Evolutionary conservation across 495 filamentous ascomycete genomes (phyloP), one percentile per base, ranked within the genome.

Genomic region (Neurospora sp.): DNA sequence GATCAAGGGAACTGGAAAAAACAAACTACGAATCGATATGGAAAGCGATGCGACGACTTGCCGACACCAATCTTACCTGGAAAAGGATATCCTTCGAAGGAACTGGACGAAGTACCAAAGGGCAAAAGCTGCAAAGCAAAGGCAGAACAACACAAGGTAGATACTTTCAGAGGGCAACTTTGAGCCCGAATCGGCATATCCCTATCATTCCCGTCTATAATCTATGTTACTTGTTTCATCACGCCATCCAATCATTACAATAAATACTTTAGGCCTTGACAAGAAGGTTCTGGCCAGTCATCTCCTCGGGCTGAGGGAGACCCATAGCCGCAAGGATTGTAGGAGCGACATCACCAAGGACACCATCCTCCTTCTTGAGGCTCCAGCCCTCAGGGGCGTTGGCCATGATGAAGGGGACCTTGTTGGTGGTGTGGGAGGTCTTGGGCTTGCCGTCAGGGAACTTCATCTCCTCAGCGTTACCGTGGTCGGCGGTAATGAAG

Each of bases 401-500:
- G 80, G 93, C 94, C 94, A 99, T 96, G 78, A 98, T 88, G 84
- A 99, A 97, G 12, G 96, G 96, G 70, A 99, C 96, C 82, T 93
- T 93, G 87, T 99, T 99, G 71, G 91, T 94, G 35, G 96, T 99
- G 87, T 99, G 96, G 69, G 93, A 95, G 16, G 96, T 99, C 89
- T 99, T 99, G 66, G 96, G 96, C 79, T 92, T 95, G 79, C 93
- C 93, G 79, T 97, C 92, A 77, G 93, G 90, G 82, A 92, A 98
- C 84, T 97, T 89, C 96, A 99, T 99, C 87, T 99, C 96, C 86
- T 99, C 96, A 71, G 96, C 96, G 78, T 99, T 99, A 72, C 96
- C 96, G 80, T 99, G 96, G 83, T 99, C 96, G 4, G 94, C 86
- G 11, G 96, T 99, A 79, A 99, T 90, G 84, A 99, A 98, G 20